phyloP scores from a whole-genome alignment of 2,329 filamentous ascomycete species.

The Alternaria atra region DNA sequence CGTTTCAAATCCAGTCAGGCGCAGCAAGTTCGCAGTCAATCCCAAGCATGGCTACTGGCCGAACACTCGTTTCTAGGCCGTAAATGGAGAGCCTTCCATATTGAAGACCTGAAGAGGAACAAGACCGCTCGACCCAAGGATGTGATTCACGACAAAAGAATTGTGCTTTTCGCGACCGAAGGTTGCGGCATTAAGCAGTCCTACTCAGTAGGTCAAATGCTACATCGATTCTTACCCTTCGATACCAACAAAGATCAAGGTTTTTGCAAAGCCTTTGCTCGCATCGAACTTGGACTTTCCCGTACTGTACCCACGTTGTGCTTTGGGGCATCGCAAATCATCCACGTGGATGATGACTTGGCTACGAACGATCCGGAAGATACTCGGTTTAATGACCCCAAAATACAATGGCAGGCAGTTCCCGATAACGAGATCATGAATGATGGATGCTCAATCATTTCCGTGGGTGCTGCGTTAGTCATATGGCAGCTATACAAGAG shows the following conservation, averaged over 20 bases:
- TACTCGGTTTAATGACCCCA: conserved; percentile 47
- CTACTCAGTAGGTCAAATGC: conserved; percentile 35
- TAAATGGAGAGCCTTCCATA: conserved; percentile 52
- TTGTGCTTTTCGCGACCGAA: conserved; percentile 50
- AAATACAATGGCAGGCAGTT: conserved; percentile 31
- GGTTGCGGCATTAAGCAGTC: conserved; percentile 38
- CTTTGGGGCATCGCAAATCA: conserved; percentile 52
- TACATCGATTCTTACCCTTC: conserved; percentile 55
- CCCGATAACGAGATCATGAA: conserved; percentile 51
- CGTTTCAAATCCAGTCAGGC: conserved; percentile 20
- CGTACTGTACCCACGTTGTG: conserved; percentile 48
- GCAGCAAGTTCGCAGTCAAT: conserved; percentile 33
- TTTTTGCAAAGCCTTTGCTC: conserved; percentile 55
- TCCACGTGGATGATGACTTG: conserved; percentile 36
- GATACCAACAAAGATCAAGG: conserved; percentile 44
- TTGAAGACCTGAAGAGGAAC: conserved; percentile 48
- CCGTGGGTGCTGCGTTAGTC: conserved; percentile 63
- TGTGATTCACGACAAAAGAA: conserved; percentile 27
- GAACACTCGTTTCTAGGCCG: conserved; percentile 54
- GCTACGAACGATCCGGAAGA: conserved; percentile 49
- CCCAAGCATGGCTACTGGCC: conserved; percentile 45
- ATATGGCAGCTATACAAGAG: conserved; percentile 64
- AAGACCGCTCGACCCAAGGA: conserved; percentile 34
- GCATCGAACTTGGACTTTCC: conserved; percentile 55
- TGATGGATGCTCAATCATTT: conserved; percentile 71